These are phyloP conservation scores for Candida cerambycidarum DNA, from an alignment of 805 yeast genomes.

Conservation along the genomic window DNA sequence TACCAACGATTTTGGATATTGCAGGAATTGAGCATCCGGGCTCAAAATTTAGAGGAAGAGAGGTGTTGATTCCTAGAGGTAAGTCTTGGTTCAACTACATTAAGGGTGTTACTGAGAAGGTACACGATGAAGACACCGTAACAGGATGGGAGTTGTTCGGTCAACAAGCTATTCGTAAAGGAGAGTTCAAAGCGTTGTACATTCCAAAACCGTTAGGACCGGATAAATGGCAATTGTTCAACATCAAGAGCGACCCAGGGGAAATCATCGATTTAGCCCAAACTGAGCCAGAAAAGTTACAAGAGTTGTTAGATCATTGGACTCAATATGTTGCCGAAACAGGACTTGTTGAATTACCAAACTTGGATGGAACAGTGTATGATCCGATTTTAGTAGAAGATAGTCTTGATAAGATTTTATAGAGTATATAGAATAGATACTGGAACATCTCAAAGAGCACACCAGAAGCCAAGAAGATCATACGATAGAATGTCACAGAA, in stretches of 20 bases:
- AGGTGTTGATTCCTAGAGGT: conserved; percentile 47
- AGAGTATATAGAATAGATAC: too few relatives aligned
- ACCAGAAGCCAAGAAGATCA: too few relatives aligned
- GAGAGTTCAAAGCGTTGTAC: conserved; percentile 47
- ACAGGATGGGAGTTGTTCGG: conserved; percentile 61
- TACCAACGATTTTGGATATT: conserved; percentile 54
- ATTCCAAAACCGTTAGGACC: conserved; percentile 51
- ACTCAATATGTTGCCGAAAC: conserved; percentile 50
- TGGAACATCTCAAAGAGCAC: too few relatives aligned
- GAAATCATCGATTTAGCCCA: conserved; percentile 49
- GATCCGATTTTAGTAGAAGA: background rate
- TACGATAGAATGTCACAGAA: too few relatives aligned
- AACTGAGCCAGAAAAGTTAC: conserved; percentile 33
- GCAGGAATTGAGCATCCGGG: conserved; percentile 49
- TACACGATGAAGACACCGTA: conserved; percentile 44
- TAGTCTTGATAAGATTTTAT: too few relatives aligned
- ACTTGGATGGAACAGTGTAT: background rate
- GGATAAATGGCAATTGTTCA: conserved; percentile 49
- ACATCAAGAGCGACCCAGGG: conserved; percentile 47
- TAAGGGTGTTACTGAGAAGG: conserved; percentile 21
- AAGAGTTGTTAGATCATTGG: conserved; percentile 49
- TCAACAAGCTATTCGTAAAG: conserved; percentile 55
- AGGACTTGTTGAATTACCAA: background rate
- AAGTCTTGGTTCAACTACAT: conserved; percentile 44
- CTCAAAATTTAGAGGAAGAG: conserved; percentile 37